Evolutionary conservation across 2,329 filamentous ascomycete genomes (phyloP).

Genomic region (Paecilomyces niveus): DNA sequence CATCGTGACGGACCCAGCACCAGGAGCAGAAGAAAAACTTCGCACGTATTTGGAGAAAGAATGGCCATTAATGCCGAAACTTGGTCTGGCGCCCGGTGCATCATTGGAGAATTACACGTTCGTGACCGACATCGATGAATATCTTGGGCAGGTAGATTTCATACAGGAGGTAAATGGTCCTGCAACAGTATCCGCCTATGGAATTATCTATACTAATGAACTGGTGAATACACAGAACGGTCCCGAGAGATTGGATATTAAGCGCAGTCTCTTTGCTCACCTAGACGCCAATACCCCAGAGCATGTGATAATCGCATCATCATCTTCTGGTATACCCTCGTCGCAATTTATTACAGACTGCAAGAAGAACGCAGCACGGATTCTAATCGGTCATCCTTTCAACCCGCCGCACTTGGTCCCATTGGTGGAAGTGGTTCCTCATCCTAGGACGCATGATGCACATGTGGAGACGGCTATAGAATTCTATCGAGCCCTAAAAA

Average conservation of each 20-base stretch:
- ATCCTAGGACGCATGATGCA: slow-evolving; percentile 18
- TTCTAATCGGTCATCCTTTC: slow-evolving; percentile 42
- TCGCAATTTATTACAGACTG: neutral
- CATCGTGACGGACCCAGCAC: neutral
- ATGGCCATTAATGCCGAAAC: neutral
- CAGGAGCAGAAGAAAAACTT: neutral
- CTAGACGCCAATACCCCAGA: neutral
- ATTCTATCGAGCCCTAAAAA: neutral
- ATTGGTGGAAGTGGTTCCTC: slow-evolving; percentile 41
- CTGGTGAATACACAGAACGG: neutral
- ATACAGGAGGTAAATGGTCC: neutral
- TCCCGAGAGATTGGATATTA: neutral
- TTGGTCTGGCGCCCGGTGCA: neutral
- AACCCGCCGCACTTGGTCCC: slow-evolving; percentile 45
- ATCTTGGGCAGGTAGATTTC: neutral
- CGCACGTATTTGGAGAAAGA: neutral
- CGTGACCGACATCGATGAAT: neutral
- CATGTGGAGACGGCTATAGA: slow-evolving; percentile 1
- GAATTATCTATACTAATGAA: neutral
- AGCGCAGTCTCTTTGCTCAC: neutral
- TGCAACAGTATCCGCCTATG: neutral
- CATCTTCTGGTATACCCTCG: neutral
- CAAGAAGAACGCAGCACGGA: slow-evolving; percentile 19
- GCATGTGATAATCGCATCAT: neutral
- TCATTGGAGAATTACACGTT: neutral